A percentile compares a stretch with the other conserved stretches of the same genome.
phyloP scores from a whole-genome alignment of 177 flowering plant genomes.

The Vitis hybrid region DNA sequence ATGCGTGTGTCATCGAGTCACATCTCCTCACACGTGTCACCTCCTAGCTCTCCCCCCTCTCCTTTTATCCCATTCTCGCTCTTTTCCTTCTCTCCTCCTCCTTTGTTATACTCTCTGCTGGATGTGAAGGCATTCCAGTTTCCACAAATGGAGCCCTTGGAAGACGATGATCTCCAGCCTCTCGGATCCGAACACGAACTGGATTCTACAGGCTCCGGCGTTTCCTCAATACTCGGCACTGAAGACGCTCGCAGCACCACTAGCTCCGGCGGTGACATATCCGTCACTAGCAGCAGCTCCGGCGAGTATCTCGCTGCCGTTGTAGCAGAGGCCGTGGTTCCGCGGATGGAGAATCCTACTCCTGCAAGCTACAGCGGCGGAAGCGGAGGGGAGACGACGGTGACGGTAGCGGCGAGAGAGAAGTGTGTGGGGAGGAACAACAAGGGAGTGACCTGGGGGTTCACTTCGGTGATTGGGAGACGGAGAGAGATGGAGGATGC shows the following conservation, averaged over 20 bases:
- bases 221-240: slow-evolving; percentile 31
- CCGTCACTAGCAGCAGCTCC: slow-evolving; percentile 32
- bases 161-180: slow-evolving; percentile 27
- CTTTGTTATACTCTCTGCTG: slow-evolving; percentile 3
- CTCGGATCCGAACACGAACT: slow-evolving; percentile 24
- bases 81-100: neutral
- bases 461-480: slow-evolving; percentile 53
- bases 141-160: slow-evolving; percentile 19
- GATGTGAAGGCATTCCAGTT: too few relatives aligned
- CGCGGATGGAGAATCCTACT: neutral
- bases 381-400: neutral
- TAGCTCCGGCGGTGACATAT: slow-evolving; percentile 34
- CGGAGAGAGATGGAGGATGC: slow-evolving; percentile 82
- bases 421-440: slow-evolving; percentile 46
- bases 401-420: slow-evolving; percentile 14
- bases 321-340: slow-evolving; percentile 15
- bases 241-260: slow-evolving; percentile 38
- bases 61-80: slow-evolving; percentile 2
- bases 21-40: slow-evolving; percentile 36
- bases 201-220: slow-evolving; percentile 29
- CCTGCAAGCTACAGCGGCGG: neutral
- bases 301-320: slow-evolving; percentile 31
- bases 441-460: slow-evolving; percentile 51
- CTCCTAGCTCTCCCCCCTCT: neutral
- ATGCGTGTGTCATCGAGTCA: slow-evolving; percentile 19